Percentiles rank a stretch among this genome's conserved stretches.
These are phyloP conservation scores for Acrocalymma vagum DNA, from an alignment of 2,329 filamentous ascomycete species.

Conservation along the genomic window DNA sequence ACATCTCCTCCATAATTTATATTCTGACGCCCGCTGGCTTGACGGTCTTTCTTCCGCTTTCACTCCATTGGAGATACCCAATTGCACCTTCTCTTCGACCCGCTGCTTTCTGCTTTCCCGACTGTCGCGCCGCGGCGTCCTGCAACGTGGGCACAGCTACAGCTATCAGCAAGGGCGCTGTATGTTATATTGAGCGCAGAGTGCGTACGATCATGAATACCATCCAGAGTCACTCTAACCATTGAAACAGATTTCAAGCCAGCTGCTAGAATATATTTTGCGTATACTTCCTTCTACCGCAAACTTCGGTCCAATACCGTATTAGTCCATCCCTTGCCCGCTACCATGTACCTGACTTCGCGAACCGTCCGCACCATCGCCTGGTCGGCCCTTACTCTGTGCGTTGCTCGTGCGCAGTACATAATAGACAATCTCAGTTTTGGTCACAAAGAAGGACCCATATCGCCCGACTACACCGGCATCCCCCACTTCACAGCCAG, in stretches of 20 bases:
- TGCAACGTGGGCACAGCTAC: constrained; percentile 28
- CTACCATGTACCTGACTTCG: constrained; percentile 42
- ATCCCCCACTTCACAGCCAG: constrained; percentile 65
- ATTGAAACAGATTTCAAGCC: too few relatives aligned
- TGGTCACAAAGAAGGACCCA: constrained; percentile 71
- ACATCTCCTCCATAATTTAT: constrained; percentile 20
- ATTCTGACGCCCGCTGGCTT: constrained; percentile 27
- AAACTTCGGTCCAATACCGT: not conserved
- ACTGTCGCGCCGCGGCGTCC: constrained; percentile 26
- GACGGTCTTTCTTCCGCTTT: constrained; percentile 25
- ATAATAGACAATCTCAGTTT: constrained; percentile 80
- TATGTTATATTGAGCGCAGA: constrained; percentile 10
- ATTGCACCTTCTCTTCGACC: constrained; percentile 18
- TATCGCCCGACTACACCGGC: constrained; percentile 68
- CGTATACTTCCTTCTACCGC: too few relatives aligned
- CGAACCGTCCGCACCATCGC: constrained; percentile 52
- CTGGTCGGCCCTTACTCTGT: constrained; percentile 55
- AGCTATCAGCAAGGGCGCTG: constrained; percentile 17
- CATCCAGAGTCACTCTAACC: too few relatives aligned
- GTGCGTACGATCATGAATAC: too few relatives aligned
- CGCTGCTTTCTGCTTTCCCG: constrained; percentile 9
- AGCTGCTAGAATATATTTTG: too few relatives aligned
- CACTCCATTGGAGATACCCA: constrained; percentile 36
- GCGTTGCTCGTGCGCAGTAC: constrained; percentile 68
- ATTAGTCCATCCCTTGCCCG: too few relatives aligned